Evolutionary conservation across 2,329 filamentous ascomycete species (phyloP), one percentile per base, ranked within the genome.

Genomic region (Madurella fahalii): DNA sequence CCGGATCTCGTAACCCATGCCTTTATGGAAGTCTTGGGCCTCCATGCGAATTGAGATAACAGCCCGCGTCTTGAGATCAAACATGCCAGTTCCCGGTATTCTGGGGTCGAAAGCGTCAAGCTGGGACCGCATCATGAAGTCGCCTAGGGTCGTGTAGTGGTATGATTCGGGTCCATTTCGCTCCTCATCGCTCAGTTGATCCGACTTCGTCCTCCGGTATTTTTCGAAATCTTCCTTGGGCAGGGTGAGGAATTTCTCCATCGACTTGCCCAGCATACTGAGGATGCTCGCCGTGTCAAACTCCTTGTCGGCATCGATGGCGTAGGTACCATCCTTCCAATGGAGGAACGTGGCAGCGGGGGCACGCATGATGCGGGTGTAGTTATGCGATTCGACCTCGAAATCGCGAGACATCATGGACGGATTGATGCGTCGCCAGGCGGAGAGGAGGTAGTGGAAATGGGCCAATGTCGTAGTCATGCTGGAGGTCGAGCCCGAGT

Each of bases 221-320:
- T 85, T 85, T 71, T 96, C 91, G 65, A 88, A 99, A 1, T 95
- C 86, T 8, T 89, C 82, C 51, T 84, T 92, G 1, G 89, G 81
- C 16, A 94, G 72, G 0, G 94, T 97, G 30, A 99, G 78, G 31
- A 97, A 80, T 71, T 97, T 96, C 71, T 99, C 94, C 85, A 99
- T 91, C 0, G 92, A 96, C 67, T 95, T 94, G 13, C 94, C 94
- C 15, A 99, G 80, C 78, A 93, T 90, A 72, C 88, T 94, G 47
- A 99, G 79, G 32, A 99, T 83, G 61, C 90, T 97, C 32, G 89
- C 87, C 8, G 76, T 80, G 64, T 96, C 92, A 62, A 84, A 94
- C 67, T 96, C 82, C 72, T 97, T 99, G 71, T 99, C 94, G 0
- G 92, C 90, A 68, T 99, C 94, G 56, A 99, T 94, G 5, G 93